phyloP scores from a whole-genome alignment of 331 rosid species.

The Rhamnella rubrinervis region DNA sequence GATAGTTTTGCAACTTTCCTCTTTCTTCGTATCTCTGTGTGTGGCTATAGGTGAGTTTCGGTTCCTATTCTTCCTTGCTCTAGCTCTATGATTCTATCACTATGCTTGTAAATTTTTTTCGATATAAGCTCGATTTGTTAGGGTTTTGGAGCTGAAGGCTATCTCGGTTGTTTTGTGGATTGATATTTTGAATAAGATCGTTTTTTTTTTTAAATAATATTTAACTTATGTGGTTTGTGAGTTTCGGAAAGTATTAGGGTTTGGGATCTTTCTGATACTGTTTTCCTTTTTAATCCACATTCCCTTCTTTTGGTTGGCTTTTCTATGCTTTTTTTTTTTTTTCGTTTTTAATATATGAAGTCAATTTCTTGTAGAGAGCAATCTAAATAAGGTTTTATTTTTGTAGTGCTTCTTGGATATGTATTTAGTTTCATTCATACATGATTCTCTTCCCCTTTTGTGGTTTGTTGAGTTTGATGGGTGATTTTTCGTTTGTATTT shows the following conservation, averaged over 20 bases:
- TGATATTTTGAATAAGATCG: background rate
- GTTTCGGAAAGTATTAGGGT: background rate
- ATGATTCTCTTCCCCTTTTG: no score
- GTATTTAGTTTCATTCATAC: no score
- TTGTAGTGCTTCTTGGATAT: no score
- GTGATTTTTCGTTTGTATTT: background rate
- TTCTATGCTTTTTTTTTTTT: background rate
- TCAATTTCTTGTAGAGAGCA: no score
- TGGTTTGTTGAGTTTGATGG: background rate
- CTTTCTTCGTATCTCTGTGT: no score
- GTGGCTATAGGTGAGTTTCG: no score
- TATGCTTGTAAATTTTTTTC: background rate
- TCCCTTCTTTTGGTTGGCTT: no score
- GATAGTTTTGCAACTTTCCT: no score
- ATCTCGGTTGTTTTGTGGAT: background rate
- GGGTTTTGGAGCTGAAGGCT: slow-evolving; percentile 16
- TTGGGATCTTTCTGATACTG: background rate
- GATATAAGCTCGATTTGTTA: background rate
- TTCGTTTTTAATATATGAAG: background rate
- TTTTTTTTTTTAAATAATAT: background rate
- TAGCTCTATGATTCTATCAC: background rate
- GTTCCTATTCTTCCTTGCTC: background rate
- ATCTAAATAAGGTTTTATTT: background rate
- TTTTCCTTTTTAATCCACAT: background rate
- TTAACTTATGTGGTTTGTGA: background rate